Percentiles rank a stretch among this genome's conserved stretches.
Conservation (phyloP, 257 asterid species). For the Ballota nigra region DNA sequence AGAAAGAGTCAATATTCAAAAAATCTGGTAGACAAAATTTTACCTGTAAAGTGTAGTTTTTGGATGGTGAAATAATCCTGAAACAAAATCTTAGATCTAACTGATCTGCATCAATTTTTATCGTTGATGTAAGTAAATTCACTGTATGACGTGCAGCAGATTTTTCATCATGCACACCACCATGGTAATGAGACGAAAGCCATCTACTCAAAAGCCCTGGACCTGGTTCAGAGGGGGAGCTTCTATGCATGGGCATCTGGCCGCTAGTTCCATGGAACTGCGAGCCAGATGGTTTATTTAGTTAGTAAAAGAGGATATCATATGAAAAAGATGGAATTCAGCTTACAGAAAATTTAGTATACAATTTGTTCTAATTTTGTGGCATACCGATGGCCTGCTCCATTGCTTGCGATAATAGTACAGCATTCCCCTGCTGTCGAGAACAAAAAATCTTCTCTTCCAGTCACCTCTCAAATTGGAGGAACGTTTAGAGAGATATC, state of each 20-base stretch:
- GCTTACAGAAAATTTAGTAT: neutral
- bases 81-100: conserved; percentile 83
- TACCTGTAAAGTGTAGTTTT: conserved; percentile 86
- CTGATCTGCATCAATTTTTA: conserved; percentile 76
- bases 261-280: conserved; percentile 59
- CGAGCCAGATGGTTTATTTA: conserved; percentile 20
- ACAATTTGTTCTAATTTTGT: conserved; percentile 20
- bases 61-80: conserved; percentile 79
- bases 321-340: conserved; percentile 10
- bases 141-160: conserved; percentile 75
- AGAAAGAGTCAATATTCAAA: neutral
- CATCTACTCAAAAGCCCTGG: conserved; percentile 78
- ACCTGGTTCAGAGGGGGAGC: conserved; percentile 60
- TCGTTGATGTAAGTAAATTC: conserved; percentile 79
- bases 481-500: conserved; percentile 73
- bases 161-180: conserved; percentile 74
- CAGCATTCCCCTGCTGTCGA: conserved; percentile 75
- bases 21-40: conserved; percentile 4
- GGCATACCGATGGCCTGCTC: conserved; percentile 66
- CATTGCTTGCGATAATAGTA: conserved; percentile 81
- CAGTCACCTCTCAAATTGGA: conserved; percentile 86
- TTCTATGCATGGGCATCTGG: conserved; percentile 43
- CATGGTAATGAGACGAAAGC: conserved; percentile 93
- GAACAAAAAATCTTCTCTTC: conserved; percentile 91
- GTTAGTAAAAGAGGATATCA: conserved; percentile 28